Evolutionary conservation across 1,284 basidiomycete genomes (phyloP).

Genomic region (Grifola frondosa): DNA sequence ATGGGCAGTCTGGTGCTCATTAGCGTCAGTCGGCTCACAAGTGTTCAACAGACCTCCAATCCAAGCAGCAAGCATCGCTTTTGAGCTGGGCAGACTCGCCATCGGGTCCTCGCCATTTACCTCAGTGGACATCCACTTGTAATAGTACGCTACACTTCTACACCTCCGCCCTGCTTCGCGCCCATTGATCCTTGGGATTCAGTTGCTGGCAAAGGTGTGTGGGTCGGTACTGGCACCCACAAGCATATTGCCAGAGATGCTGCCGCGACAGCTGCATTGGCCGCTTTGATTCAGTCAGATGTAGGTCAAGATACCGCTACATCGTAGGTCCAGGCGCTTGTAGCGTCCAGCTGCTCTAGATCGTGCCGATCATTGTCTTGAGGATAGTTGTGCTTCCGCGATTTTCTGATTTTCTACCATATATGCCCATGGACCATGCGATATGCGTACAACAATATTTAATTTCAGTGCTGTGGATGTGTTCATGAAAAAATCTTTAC

Average conservation of each 20-base stretch:
- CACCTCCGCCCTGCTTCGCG: constrained; percentile 1
- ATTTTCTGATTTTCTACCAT: too few species aligned
- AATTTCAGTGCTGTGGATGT: too few species aligned
- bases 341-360: too few species aligned
- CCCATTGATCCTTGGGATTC: neutral
- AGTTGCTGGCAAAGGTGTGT: constrained; percentile 48
- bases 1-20: too few species aligned
- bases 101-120: constrained; percentile 46
- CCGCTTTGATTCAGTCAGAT: constrained; percentile 25
- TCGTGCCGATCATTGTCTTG: too few species aligned
- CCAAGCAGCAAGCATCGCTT: constrained; percentile 36
- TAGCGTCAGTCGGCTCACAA: too few species aligned
- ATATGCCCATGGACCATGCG: too few species aligned
- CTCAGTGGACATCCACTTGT: constrained; percentile 56
- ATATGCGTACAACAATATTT: too few species aligned
- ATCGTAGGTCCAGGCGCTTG: too few species aligned
- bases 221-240: constrained; percentile 45
- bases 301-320: constrained; percentile 7
- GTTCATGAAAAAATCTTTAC: too few species aligned
- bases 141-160: constrained; percentile 62
- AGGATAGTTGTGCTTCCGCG: too few species aligned
- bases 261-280: constrained; percentile 53
- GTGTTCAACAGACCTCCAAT: constrained; percentile 57
- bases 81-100: constrained; percentile 55
- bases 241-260: constrained; percentile 54